A percentile compares a stretch with the other conserved stretches of the same genome.
Conservation (phyloP, 2,329 filamentous ascomycete species). For the Trichoderma koningiopsis region DNA sequence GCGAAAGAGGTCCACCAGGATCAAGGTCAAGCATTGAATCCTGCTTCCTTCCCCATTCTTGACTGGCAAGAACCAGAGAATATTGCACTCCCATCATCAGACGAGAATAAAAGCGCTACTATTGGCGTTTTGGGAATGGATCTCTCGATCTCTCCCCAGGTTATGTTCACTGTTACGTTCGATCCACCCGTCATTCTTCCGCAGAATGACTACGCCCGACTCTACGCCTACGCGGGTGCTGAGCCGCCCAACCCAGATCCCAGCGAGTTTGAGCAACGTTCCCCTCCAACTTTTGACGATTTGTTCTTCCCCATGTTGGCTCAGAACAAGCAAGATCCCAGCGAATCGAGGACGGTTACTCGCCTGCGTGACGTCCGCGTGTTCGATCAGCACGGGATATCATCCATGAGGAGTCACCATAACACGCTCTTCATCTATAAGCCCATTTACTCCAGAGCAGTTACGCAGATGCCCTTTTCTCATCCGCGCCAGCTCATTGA, state of each 20-base stretch:
- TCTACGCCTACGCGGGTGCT: slow-evolving; percentile 60
- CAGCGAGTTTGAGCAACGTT: slow-evolving; percentile 38
- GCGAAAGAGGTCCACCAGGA: slow-evolving; percentile 56
- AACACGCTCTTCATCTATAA: slow-evolving; percentile 72
- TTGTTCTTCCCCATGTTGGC: slow-evolving; percentile 58
- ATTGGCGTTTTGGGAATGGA: slow-evolving; percentile 57
- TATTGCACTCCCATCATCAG: slow-evolving; percentile 55
- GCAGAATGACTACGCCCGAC: slow-evolving; percentile 61
- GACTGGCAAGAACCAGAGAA: slow-evolving; percentile 76
- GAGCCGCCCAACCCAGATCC: slow-evolving; percentile 42
- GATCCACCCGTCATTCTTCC: slow-evolving; percentile 74
- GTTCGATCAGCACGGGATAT: slow-evolving; percentile 37
- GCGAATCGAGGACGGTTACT: slow-evolving; percentile 59
- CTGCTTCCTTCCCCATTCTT: slow-evolving; percentile 48
- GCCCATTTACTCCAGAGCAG: slow-evolving; percentile 67
- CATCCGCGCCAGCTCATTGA: slow-evolving; percentile 76
- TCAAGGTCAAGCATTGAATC: slow-evolving; percentile 46
- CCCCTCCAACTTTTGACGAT: slow-evolving; percentile 57
- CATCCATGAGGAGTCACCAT: slow-evolving; percentile 45
- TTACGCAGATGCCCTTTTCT: slow-evolving; percentile 72
- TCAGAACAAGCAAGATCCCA: slow-evolving; percentile 55
- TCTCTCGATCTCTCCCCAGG: slow-evolving; percentile 60
- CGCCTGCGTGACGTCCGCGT: slow-evolving; percentile 52
- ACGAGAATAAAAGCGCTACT: slow-evolving; percentile 50
- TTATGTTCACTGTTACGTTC: slow-evolving; percentile 74